Conservation (phyloP, 2,329 filamentous ascomycete species). For the Drechslerella stenobrocha region DNA sequence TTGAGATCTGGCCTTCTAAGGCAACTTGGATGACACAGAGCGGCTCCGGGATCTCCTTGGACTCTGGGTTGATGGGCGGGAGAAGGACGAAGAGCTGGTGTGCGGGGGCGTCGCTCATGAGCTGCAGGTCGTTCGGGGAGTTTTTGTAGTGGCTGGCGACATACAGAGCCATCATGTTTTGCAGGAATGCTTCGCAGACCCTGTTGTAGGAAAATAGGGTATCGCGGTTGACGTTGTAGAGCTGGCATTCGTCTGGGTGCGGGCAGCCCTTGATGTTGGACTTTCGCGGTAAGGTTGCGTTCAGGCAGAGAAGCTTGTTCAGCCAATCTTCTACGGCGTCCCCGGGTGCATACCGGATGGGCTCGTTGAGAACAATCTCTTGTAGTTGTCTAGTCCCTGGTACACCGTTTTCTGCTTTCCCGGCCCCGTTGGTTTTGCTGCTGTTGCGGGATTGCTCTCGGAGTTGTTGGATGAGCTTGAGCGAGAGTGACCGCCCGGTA, state of each 20-base stretch:
- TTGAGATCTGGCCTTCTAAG: slow-evolving; percentile 91
- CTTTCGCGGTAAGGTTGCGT: slow-evolving; percentile 82
- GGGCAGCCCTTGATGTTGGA: slow-evolving; percentile 76
- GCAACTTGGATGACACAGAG: slow-evolving; percentile 93
- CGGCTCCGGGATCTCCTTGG: slow-evolving; percentile 81
- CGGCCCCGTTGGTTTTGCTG: slow-evolving; percentile 59
- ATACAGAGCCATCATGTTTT: slow-evolving; percentile 97
- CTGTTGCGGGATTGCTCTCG: slow-evolving; percentile 82
- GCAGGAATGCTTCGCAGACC: slow-evolving; percentile 93
- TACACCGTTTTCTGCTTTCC: slow-evolving; percentile 65
- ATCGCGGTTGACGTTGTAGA: slow-evolving; percentile 92
- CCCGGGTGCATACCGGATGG: slow-evolving; percentile 89
- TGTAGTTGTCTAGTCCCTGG: slow-evolving; percentile 76
- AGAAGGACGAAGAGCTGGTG: slow-evolving; percentile 96
- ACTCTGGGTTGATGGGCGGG: slow-evolving; percentile 76
- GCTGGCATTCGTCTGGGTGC: slow-evolving; percentile 85
- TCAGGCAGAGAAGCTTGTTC: slow-evolving; percentile 88
- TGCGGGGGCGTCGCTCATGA: slow-evolving; percentile 96
- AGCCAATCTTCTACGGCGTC: slow-evolving; percentile 95
- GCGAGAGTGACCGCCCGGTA: slow-evolving; percentile 86
- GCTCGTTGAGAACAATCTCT: slow-evolving; percentile 89
- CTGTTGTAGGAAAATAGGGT: slow-evolving; percentile 98
- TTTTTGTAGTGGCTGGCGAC: slow-evolving; percentile 99
- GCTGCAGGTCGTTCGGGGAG: slow-evolving; percentile 93
- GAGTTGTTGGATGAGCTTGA: slow-evolving; percentile 96